phyloP scores from a whole-genome alignment of 2,329 filamentous ascomycete species.

The Trichophyton rubrum region DNA sequence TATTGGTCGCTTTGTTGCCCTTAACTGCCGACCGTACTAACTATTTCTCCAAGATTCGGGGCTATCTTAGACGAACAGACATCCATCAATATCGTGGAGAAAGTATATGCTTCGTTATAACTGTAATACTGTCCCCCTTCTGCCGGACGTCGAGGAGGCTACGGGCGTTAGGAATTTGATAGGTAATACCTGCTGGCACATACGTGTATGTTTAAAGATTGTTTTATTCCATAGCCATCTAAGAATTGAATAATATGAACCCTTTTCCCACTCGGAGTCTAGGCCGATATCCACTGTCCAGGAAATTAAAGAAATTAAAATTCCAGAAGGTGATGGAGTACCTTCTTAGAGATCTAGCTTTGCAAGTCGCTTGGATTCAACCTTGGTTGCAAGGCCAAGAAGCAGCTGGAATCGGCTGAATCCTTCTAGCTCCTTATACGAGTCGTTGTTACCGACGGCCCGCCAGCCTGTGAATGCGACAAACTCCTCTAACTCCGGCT shows the following conservation, averaged over 20 bases:
- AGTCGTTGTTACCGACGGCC: constrained; percentile 23
- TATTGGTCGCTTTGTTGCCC: neutral
- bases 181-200: too few species aligned
- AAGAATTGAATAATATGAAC: too few species aligned
- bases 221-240: too few species aligned
- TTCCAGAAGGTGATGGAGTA: neutral
- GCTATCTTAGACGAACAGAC: constrained; percentile 17
- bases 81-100: constrained; percentile 13
- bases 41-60: constrained; percentile 14
- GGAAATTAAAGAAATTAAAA: too few species aligned
- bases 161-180: too few species aligned
- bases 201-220: too few species aligned
- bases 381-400: constrained; percentile 14
- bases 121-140: neutral
- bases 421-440: constrained; percentile 23
- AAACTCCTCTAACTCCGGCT: constrained; percentile 27
- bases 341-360: constrained; percentile 2
- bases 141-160: too few species aligned
- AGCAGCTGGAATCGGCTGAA: constrained; percentile 21
- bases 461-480: constrained; percentile 32
- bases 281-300: too few species aligned
- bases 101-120: constrained; percentile 13
- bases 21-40: neutral
- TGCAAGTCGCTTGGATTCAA: constrained; percentile 17
- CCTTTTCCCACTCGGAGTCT: too few species aligned